A percentile compares a stretch with the other conserved stretches of the same genome.
Evolutionary conservation across 2,329 filamentous ascomycete genomes (phyloP).

Genomic region (Magnaporthiopsis poae): DNA sequence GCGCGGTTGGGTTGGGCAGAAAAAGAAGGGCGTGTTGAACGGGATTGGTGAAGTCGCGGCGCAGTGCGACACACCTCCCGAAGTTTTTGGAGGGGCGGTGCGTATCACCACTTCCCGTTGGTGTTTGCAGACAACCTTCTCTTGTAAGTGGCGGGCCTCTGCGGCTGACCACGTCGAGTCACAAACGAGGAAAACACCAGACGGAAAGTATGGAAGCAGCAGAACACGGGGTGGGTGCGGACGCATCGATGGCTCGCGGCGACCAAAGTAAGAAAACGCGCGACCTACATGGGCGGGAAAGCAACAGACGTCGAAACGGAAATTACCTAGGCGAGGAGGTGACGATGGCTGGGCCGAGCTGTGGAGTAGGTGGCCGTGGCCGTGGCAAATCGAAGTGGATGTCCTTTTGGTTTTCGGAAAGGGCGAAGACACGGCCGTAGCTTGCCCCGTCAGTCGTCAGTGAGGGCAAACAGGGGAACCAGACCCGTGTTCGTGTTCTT

Average conservation of each 20-base stretch:
- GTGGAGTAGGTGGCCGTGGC: constrained; percentile 3
- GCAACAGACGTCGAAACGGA: not conserved
- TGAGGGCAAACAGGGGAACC: not conserved
- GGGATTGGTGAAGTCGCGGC: constrained; percentile 12
- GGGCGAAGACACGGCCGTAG: not conserved
- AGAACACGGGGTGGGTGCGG: not conserved
- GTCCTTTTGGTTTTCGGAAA: not conserved
- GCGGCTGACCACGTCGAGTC: not conserved
- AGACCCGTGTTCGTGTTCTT: not conserved
- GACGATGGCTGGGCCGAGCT: not conserved
- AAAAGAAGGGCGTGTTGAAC: constrained; percentile 2
- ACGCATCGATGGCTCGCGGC: not conserved
- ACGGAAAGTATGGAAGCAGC: not conserved
- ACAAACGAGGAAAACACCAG: too few relatives aligned
- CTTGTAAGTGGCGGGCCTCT: not conserved
- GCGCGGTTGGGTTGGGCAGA: constrained; percentile 7
- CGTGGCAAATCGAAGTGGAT: not conserved
- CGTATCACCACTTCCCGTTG: not conserved
- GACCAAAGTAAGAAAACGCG: not conserved
- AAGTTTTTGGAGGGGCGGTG: not conserved
- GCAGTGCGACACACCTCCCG: constrained; percentile 8
- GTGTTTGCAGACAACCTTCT: not conserved
- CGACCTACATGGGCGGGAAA: not conserved
- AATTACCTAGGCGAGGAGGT: not conserved
- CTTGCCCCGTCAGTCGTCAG: too few relatives aligned